phyloP scores from a whole-genome alignment of 176 grass and related monocot species.

The Thinopyrum elongatum region DNA sequence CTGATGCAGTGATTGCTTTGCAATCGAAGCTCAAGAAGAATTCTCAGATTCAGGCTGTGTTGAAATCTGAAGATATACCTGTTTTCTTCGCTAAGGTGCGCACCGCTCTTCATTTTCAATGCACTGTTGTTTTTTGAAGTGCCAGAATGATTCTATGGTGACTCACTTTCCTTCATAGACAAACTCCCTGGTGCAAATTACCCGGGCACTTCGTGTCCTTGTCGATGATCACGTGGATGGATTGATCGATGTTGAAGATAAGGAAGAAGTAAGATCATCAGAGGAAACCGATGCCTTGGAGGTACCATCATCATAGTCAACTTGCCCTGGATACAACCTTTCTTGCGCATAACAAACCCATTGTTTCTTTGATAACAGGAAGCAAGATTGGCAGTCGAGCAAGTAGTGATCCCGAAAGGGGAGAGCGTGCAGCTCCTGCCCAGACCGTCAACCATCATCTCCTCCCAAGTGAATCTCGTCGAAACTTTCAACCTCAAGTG shows the following conservation, averaged over 20 bases:
- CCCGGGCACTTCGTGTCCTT: constrained; percentile 63
- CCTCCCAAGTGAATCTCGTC: constrained; percentile 61
- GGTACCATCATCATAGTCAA: constrained; percentile 31
- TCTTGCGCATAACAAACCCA: not conserved
- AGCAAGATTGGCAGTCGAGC: constrained; percentile 77
- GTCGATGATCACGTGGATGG: constrained; percentile 44
- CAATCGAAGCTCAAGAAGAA: constrained; percentile 86
- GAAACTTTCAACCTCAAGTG: constrained; percentile 73
- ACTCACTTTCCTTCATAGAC: constrained; percentile 34
- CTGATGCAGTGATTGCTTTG: constrained; percentile 75
- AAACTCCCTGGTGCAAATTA: constrained; percentile 71
- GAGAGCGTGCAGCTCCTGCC: constrained; percentile 61
- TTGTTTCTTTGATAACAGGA: constrained; percentile 39
- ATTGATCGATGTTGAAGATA: constrained; percentile 35
- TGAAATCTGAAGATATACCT: constrained; percentile 62
- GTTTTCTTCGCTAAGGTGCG: constrained; percentile 80
- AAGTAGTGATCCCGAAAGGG: constrained; percentile 71
- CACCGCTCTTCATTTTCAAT: not conserved
- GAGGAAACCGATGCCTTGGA: constrained; percentile 83
- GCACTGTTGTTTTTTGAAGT: not conserved
- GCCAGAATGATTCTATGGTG: not conserved
- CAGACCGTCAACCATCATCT: constrained; percentile 53
- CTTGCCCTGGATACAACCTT: not conserved
- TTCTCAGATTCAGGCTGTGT: constrained; percentile 65
- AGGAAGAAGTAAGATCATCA: constrained; percentile 35